phyloP scores from a whole-genome alignment of 2,329 filamentous ascomycete genomes.

The Neoscytalidium dimidiatum region DNA sequence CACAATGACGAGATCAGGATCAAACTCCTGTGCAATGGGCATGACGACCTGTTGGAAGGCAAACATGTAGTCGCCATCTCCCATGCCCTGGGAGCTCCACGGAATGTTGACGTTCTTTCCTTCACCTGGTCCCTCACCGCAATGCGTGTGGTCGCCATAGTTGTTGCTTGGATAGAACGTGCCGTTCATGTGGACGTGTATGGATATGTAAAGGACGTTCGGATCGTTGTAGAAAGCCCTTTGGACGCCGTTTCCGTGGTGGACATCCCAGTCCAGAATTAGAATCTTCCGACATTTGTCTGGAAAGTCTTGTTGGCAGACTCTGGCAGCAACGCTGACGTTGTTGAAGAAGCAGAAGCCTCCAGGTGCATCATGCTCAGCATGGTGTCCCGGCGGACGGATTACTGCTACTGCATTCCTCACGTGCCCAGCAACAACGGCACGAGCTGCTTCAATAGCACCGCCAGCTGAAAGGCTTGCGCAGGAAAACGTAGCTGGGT shows the following conservation, averaged over 20 bases:
- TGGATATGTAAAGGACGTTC: slow-evolving; percentile 91
- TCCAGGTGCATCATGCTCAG: slow-evolving; percentile 81
- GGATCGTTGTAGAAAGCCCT: slow-evolving; percentile 95
- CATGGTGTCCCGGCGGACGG: slow-evolving; percentile 91
- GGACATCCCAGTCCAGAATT: slow-evolving; percentile 86
- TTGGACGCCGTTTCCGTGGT: slow-evolving; percentile 88
- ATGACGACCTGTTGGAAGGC: slow-evolving; percentile 96
- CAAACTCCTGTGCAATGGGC: slow-evolving; percentile 91
- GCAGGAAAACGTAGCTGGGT: slow-evolving; percentile 77
- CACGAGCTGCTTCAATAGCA: slow-evolving; percentile 92
- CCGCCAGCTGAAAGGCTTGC: slow-evolving; percentile 85
- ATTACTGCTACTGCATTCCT: slow-evolving; percentile 97
- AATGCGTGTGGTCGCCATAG: slow-evolving; percentile 62
- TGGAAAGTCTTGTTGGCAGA: slow-evolving; percentile 80
- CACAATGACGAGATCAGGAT: slow-evolving; percentile 92
- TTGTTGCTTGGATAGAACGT: slow-evolving; percentile 74
- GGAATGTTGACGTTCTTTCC: slow-evolving; percentile 71
- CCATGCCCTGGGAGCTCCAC: slow-evolving; percentile 75
- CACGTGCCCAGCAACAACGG: slow-evolving; percentile 78
- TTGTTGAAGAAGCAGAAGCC: slow-evolving; percentile 99
- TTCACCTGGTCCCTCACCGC: slow-evolving; percentile 58
- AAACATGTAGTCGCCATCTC: slow-evolving; percentile 93
- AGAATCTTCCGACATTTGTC: slow-evolving; percentile 83
- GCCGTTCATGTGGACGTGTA: slow-evolving; percentile 85
- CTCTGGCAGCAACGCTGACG: slow-evolving; percentile 86